Conservation (phyloP, 2,329 filamentous ascomycete genomes). For the Sarocladiaceae sp. region DNA sequence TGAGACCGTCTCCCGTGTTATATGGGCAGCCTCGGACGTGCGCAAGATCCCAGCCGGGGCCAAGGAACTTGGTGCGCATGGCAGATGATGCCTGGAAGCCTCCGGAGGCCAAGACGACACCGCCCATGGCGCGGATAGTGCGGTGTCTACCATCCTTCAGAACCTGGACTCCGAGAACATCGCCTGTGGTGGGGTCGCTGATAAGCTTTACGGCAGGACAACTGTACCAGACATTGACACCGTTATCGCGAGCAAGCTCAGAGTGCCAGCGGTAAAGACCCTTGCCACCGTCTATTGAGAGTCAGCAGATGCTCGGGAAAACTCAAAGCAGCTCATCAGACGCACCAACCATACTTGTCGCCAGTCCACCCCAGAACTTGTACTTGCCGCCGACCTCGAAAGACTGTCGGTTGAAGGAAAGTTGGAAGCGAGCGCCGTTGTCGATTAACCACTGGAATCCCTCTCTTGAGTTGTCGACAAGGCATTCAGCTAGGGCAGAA, state of each 20-base stretch:
- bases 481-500: slow-evolving; percentile 34
- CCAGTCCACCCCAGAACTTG: slow-evolving; percentile 63
- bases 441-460: slow-evolving; percentile 49
- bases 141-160: slow-evolving; percentile 21
- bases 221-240: slow-evolving; percentile 5
- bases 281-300: not conserved
- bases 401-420: slow-evolving; percentile 60
- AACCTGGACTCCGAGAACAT: slow-evolving; percentile 24
- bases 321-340: not conserved
- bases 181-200: not conserved
- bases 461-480: slow-evolving; percentile 45
- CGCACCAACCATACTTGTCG: not conserved
- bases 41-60: slow-evolving; percentile 57
- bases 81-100: slow-evolving; percentile 57
- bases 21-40: slow-evolving; percentile 57
- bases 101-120: slow-evolving; percentile 51
- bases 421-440: slow-evolving; percentile 50
- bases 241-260: slow-evolving; percentile 14
- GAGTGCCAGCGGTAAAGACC: not conserved
- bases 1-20: slow-evolving; percentile 54
- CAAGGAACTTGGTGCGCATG: slow-evolving; percentile 46
- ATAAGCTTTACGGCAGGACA: not conserved
- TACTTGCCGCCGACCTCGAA: slow-evolving; percentile 54
- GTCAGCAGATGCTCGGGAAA: not conserved
- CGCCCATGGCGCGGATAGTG: slow-evolving; percentile 24